Evolutionary conservation across 305 asterid species (phyloP).

Genomic region (Fraxinus albicans): DNA sequence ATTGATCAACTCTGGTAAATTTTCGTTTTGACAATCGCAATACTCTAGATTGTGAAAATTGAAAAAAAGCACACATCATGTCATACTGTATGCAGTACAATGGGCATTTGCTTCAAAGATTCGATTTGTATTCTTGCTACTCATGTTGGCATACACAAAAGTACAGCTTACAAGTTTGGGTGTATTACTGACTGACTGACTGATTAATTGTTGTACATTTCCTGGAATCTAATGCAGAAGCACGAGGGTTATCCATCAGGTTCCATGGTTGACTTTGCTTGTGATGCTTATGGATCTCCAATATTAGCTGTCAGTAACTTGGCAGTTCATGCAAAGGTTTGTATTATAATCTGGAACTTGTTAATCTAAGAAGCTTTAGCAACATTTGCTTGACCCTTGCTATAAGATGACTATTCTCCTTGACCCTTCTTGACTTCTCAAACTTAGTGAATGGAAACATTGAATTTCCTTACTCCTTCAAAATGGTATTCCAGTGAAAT

Average conservation of each 20-base stretch:
- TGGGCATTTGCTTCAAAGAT: neutral
- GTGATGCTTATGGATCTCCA: slow-evolving; percentile 87
- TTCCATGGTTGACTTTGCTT: slow-evolving; percentile 94
- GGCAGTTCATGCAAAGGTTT: slow-evolving; percentile 88
- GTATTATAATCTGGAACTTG: slow-evolving; percentile 4
- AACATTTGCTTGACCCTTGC: neutral
- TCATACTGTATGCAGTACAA: neutral
- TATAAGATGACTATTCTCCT: neutral
- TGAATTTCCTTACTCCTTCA: neutral
- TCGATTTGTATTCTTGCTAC: neutral
- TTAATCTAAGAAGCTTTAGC: neutral
- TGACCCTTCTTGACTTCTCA: neutral
- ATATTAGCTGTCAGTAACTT: slow-evolving; percentile 76
- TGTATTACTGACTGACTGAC: neutral
- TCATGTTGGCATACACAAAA: neutral
- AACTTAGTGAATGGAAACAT: neutral
- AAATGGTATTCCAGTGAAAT: neutral
- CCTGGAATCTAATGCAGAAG: slow-evolving; percentile 47
- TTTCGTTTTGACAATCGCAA: neutral
- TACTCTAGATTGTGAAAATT: neutral
- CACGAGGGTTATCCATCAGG: slow-evolving; percentile 90
- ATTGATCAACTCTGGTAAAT: neutral
- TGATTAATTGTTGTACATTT: slow-evolving; percentile 3
- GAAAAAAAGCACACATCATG: neutral
- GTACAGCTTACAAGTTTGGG: neutral